Conservation (phyloP, 768 basidiomycete species). For the Kwoniella bestiolae region DNA sequence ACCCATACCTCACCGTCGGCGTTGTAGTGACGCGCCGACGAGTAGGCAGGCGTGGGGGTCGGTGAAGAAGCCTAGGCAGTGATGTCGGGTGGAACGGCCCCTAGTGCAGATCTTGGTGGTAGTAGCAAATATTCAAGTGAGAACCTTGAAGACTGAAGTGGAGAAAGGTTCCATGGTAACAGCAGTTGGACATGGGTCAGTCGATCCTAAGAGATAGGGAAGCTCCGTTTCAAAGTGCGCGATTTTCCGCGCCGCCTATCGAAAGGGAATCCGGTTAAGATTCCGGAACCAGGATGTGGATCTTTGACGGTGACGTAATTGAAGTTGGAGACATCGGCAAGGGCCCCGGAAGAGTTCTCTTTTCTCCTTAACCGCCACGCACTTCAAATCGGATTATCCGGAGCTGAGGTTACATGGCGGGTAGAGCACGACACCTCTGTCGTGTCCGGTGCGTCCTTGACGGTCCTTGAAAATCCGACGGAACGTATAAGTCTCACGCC, state of each 20-base stretch:
- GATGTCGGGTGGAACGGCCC: conserved; percentile 74
- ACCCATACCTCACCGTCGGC: conserved; percentile 81
- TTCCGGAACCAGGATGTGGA: conserved; percentile 73
- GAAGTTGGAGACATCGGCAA: conserved; percentile 66
- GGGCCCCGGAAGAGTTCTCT: conserved; percentile 78
- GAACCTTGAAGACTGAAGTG: conserved; percentile 85
- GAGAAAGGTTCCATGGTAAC: conserved; percentile 86
- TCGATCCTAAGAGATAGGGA: conserved; percentile 79
- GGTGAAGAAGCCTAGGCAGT: conserved; percentile 77
- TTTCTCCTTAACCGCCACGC: conserved; percentile 74
- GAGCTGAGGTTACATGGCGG: conserved; percentile 74
- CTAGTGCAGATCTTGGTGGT: conserved; percentile 86
- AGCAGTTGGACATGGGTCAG: conserved; percentile 85
- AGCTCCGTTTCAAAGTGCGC: conserved; percentile 72
- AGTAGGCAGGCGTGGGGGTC: conserved; percentile 67
- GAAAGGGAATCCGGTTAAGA: conserved; percentile 79
- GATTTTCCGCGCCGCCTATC: conserved; percentile 69
- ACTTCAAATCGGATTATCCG: conserved; percentile 75
- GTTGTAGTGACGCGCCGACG: conserved; percentile 68
- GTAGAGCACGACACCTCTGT: conserved; percentile 73
- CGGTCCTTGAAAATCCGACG: conserved; percentile 81
- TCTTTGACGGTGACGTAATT: conserved; percentile 68
- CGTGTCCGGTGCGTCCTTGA: conserved; percentile 73
- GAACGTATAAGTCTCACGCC: conserved; percentile 71
- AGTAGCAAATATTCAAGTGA: conserved; percentile 87